A percentile compares a stretch with the other conserved stretches of the same genome.
phyloP scores from a whole-genome alignment of 441 rosid genomes.

The Heliophila coronopifolia region DNA sequence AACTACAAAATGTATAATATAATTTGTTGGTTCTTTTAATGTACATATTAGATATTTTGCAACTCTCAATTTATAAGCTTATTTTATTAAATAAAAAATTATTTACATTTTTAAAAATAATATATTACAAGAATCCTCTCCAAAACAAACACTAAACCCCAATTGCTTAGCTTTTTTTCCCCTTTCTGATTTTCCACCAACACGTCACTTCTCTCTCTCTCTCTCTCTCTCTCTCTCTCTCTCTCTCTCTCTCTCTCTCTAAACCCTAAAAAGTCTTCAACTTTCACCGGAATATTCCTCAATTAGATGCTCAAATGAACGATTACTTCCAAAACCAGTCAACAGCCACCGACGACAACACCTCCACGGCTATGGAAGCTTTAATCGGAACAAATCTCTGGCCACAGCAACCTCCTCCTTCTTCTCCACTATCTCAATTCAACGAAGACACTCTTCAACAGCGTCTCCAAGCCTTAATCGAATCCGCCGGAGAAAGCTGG shows the following conservation, averaged over 20 bases:
- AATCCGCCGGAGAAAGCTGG: constrained; percentile 69
- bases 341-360: constrained; percentile 75
- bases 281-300: too few relatives aligned
- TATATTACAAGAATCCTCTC: constrained; percentile 4
- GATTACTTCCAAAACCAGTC: too few relatives aligned
- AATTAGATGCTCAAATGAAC: too few relatives aligned
- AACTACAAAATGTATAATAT: too few relatives aligned
- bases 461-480: constrained; percentile 77
- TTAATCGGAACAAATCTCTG: constrained; percentile 67
- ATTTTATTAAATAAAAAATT: too few relatives aligned
- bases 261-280: background rate
- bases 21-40: too few relatives aligned
- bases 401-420: background rate
- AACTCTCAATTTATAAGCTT: too few relatives aligned
- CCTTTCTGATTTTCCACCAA: constrained; percentile 1
- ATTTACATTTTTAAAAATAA: too few relatives aligned
- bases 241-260: too few relatives aligned
- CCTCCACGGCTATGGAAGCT: constrained; percentile 87
- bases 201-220: constrained; percentile 29
- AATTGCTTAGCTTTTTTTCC: constrained; percentile 24
- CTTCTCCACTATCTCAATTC: constrained; percentile 23
- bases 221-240: constrained; percentile 5
- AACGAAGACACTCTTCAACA: constrained; percentile 87
- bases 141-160: constrained; percentile 26
- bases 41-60: too few relatives aligned